Evolutionary conservation across 371 early-diverging fungal genomes (phyloP), one percentile per base, ranked within the genome.

Genomic region (Syncephalastrum monosporum): DNA sequence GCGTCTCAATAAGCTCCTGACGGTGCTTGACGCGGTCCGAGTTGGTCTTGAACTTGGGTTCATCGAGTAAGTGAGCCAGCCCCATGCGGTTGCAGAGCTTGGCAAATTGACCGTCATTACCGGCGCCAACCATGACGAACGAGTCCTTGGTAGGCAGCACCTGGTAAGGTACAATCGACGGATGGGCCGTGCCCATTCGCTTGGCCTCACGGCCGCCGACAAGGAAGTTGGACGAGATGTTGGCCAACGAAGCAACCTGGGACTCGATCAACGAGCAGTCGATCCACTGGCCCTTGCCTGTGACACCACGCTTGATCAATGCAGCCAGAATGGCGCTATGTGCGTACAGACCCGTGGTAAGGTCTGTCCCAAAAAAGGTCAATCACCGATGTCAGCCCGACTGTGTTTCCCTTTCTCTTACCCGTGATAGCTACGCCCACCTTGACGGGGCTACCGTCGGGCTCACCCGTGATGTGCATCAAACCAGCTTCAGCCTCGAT

Each of bases 391-490:
- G 44, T n/a, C 14, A 47, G 27, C 4, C 7, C 27, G 7, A 27
- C 21, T 13, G 15, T 16, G 8, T 53, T 27, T 19, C 7, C 29
- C 21, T 38, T 53, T 8, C 21, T 50, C 55, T 65, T 82, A 87
- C 86, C 93, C 44, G 94, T 95, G 15, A 96, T 92, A 0, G 97
- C 97, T 0, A 96, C 97, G 25, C 97, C 97, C 3, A 94, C 94
- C 66, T 96, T 96, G 61, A 94, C 97, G 5, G 96, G 96, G 42
- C 77, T 60, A 0, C 94, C 88, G 50, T 83, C 74, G 13, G 79
- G 79, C 61, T 93, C 92, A 16, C 97, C 97, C 3, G 97, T 96
- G 45, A 96, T 95, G 68, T 94, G 87, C 96, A 96, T 96, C 50
- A 96, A 62, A 5, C 97, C 97, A 16, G 91, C 96, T 60, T 94